Base-by-base conservation (phyloP, 2,329 filamentous ascomycete genomes). In the Rugonectria rugulosa region DNA sequence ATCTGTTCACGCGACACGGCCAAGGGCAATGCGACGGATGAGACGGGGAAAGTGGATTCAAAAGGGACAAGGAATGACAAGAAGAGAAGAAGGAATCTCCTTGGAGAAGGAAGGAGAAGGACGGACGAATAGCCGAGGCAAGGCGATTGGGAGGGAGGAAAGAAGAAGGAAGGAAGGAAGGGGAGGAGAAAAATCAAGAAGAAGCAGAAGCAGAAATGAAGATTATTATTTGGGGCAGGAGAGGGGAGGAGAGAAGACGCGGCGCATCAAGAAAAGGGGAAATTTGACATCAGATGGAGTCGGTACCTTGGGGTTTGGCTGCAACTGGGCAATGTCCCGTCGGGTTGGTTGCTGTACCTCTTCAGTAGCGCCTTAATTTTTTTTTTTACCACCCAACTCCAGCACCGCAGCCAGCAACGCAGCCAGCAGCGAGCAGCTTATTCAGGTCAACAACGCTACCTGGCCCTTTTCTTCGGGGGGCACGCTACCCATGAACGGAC, bases 181-280 rank as follows among this genome's bases (percentile, higher is more conserved):
- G 53, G 46, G 34, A 66, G 60, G 57, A 64, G 60, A 66, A 67
- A 61, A 70, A 68, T 65, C 61, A 69, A 66, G 63, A 60, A 60
- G 59, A 62, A 59, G 61, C 64, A 59, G 55, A 38, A 61, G 38
- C 40, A 46, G 49, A 51, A 49, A 45, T 53, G 43, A 53, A 51
- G 58, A 61, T 47, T 51, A 63, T 57, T 51, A 61, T 62, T 63
- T 60, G 56, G 60, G 46, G 56, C 63, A 61, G 61, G 57, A 61
- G 54, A 53, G n/a, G n/a, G n/a, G n/a, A n/a, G n/a, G n/a, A n/a
- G n/a, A n/a, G n/a, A n/a, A n/a, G 56, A 62, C 61, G 64, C 61
- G 58, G 57, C 61, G 61, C 59, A 62, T 62, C 68, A 32, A 56
- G n/a, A 73, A 74, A 74, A 73, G 72, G 72, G 72, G 72, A 74